Base-by-base conservation (phyloP, 192 early-diverging fungal species). In the Haplosporangium gracile region DNA sequence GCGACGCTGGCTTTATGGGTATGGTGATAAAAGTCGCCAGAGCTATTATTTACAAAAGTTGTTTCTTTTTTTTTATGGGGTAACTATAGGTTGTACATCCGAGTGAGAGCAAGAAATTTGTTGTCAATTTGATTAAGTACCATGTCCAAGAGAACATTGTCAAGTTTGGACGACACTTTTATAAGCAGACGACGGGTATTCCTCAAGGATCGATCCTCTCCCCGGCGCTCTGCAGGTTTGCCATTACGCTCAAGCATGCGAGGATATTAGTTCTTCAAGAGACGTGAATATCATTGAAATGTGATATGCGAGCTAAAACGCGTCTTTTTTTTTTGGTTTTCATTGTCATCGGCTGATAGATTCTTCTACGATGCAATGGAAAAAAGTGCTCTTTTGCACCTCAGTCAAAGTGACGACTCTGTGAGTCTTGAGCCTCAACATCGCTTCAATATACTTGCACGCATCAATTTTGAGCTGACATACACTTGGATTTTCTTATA, bases 121-220 rank as follows among this genome's bases (percentile, higher is more conserved):
- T 96, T 0, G 32, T 93, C 43, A 60, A 72, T 8, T 76, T 93
- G 49, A 75, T 97, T 13, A 80, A 85, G 16, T 92, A 93, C 57
- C 96, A 97, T 77, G 82, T 97, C 38, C 83, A 80, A 8, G 87
- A 92, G 51, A 96, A 96, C 78, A 82, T 94, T 36, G 91, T 97
- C 32, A 87, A 91, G 88, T 89, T 94, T 70, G 92, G 92, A 3
- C 87, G 87, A 32, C 72, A 89, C 45, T 91, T 93, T 77, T 96
- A 94, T 85, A 89, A 88, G 45, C 97, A 97, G 79, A 82, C 88
- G 0, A 82, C 89, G 2, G 98, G 98, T 7, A 97, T 99, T 42
- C 98, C 98, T 4, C 98, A 99, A 83, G 98, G 98, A 0, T 98
- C 97, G 5, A 88, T 94, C 32, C 82, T 99, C 29, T 99, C 98